Evolutionary conservation across 1,139 yeast species (phyloP).

Genomic region (Blastobotrys capitulatus): DNA sequence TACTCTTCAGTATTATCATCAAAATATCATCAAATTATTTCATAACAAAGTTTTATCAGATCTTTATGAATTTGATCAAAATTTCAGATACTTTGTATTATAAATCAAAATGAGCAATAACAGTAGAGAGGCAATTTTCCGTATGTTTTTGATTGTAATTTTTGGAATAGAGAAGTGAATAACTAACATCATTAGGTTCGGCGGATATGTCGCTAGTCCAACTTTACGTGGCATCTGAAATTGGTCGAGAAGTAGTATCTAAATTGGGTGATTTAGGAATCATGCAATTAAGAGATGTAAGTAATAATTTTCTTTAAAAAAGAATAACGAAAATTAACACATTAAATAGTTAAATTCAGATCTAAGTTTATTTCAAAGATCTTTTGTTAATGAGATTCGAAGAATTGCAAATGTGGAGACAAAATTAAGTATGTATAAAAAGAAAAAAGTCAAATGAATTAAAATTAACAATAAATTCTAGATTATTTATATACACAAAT

Average conservation of each 20-base stretch:
- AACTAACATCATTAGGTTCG: conserved; percentile 42
- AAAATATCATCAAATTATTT: too few species aligned
- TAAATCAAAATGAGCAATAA: neutral
- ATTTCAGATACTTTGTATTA: neutral
- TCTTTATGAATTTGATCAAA: too few species aligned
- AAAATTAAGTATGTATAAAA: conserved; percentile 3
- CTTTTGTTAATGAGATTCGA: conserved; percentile 79
- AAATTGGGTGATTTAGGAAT: conserved; percentile 77
- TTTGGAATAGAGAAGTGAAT: neutral
- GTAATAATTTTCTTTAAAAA: conserved; percentile 13
- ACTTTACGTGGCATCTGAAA: conserved; percentile 84
- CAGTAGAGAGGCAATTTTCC: conserved; percentile 24
- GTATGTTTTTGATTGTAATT: conserved; percentile 14
- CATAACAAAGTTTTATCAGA: too few species aligned
- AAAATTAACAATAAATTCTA: neutral
- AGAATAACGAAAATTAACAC: conserved; percentile 15
- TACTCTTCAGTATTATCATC: neutral
- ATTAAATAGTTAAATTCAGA: conserved; percentile 45
- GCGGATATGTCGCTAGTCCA: conserved; percentile 96
- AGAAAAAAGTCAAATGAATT: too few species aligned
- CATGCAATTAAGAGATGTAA: conserved; percentile 78
- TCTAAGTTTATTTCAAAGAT: conserved; percentile 79
- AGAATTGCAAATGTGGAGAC: conserved; percentile 52
- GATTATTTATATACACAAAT: conserved; percentile 6
- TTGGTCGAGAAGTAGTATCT: conserved; percentile 84